Conservation (phyloP, 495 filamentous ascomycete genomes). For the Penicillium manginii region DNA sequence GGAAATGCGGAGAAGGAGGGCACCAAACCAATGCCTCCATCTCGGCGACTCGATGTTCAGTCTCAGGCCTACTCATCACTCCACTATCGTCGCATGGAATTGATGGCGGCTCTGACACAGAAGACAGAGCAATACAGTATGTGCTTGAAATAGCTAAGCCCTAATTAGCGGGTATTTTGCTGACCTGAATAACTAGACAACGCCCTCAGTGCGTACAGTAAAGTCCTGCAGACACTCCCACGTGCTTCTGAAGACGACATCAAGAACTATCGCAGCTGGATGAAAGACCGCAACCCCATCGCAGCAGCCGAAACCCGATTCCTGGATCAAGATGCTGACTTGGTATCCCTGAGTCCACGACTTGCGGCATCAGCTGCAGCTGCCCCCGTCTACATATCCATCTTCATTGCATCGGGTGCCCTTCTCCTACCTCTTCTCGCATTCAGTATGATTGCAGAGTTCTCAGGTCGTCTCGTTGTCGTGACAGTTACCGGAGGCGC, state of each 20-base stretch:
- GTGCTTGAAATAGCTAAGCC: constrained; percentile 27
- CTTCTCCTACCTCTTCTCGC: constrained; percentile 63
- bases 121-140: constrained; percentile 87
- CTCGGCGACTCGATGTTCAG: constrained; percentile 62
- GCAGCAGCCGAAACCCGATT: constrained; percentile 69
- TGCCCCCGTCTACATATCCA: constrained; percentile 46
- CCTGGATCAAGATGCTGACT: constrained; percentile 65
- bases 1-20: constrained; percentile 55
- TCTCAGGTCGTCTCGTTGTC: constrained; percentile 57
- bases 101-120: constrained; percentile 69
- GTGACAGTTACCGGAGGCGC: constrained; percentile 46
- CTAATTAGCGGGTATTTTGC: not conserved
- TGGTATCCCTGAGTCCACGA: constrained; percentile 58
- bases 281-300: constrained; percentile 63
- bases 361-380: constrained; percentile 21
- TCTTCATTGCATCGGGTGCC: constrained; percentile 56
- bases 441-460: constrained; percentile 55
- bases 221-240: constrained; percentile 58
- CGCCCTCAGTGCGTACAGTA: constrained; percentile 69
- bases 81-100: constrained; percentile 69
- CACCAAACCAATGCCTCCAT: constrained; percentile 57
- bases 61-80: constrained; percentile 69
- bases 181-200: constrained; percentile 54
- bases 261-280: constrained; percentile 66
- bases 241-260: constrained; percentile 61